Evolutionary conservation across 495 filamentous ascomycete species (phyloP).

Genomic region (Cairneyella variabilis): DNA sequence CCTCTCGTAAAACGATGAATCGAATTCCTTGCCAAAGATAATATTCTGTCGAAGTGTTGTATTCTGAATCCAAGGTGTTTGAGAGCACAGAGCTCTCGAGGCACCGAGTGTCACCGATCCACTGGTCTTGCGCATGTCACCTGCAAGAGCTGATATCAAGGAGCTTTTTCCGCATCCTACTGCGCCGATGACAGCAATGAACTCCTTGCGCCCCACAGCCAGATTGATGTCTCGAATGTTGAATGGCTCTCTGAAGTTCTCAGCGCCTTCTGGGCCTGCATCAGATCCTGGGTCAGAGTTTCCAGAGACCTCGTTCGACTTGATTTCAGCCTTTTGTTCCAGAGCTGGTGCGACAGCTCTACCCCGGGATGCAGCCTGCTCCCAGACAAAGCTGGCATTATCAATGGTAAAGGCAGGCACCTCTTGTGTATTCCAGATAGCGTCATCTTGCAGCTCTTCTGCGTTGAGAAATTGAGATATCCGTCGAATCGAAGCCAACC

Average conservation of each 20-base stretch:
- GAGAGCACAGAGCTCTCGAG: constrained; percentile 79
- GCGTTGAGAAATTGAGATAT: constrained; percentile 80
- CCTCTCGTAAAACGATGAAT: constrained; percentile 32
- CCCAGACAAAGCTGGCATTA: constrained; percentile 84
- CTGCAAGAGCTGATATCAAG: constrained; percentile 79
- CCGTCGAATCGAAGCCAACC: constrained; percentile 71
- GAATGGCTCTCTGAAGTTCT: constrained; percentile 52
- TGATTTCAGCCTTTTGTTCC: constrained; percentile 20
- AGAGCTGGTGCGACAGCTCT: constrained; percentile 23
- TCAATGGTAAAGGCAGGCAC: constrained; percentile 49
- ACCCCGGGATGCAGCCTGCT: constrained; percentile 50
- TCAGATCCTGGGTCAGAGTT: neutral
- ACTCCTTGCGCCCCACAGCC: constrained; percentile 67
- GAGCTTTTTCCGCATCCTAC: constrained; percentile 92
- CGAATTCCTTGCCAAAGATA: constrained; percentile 73
- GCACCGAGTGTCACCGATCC: constrained; percentile 70
- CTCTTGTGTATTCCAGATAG: neutral
- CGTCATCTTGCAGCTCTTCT: constrained; percentile 53
- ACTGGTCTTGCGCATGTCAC: constrained; percentile 86
- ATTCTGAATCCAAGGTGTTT: constrained; percentile 97
- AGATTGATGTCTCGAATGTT: constrained; percentile 67
- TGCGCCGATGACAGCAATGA: constrained; percentile 82
- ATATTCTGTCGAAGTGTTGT: constrained; percentile 81
- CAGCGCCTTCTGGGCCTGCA: constrained; percentile 3
- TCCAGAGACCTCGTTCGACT: neutral